Percentiles rank a stretch among this genome's conserved stretches.
Evolutionary conservation across 2,329 filamentous ascomycete species (phyloP).

Genomic region (Aureobasidium sp.): DNA sequence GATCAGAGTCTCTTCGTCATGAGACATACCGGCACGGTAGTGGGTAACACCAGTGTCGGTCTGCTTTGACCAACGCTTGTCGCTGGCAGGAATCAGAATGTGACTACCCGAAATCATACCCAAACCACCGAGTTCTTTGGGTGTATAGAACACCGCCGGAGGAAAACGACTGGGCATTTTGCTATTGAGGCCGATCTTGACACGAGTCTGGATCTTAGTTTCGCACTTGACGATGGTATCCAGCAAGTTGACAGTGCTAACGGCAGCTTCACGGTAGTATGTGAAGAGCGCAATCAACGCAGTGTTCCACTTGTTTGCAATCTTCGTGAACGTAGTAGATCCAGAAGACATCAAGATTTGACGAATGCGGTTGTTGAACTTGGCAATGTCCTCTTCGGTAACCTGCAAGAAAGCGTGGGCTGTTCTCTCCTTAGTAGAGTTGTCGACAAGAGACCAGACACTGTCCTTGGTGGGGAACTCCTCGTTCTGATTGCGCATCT

Average conservation of each 20-base stretch:
- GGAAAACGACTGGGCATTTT: constrained; percentile 99
- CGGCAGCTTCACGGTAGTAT: constrained; percentile 95
- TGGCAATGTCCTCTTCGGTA: constrained; percentile 93
- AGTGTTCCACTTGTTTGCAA: constrained; percentile 99
- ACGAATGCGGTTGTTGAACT: constrained; percentile 97
- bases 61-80: constrained; percentile 98
- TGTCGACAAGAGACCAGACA: constrained; percentile 95
- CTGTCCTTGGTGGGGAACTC: constrained; percentile 97
- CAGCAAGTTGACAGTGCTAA: constrained; percentile 85
- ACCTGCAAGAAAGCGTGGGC: constrained; percentile 97
- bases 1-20: constrained; percentile 94
- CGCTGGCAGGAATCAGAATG: constrained; percentile 92
- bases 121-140: constrained; percentile 91
- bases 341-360: constrained; percentile 99
- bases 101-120: constrained; percentile 99
- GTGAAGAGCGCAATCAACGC: constrained; percentile 94
- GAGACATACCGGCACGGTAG: constrained; percentile 94
- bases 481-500: constrained; percentile 88
- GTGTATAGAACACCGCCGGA: constrained; percentile 96
- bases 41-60: constrained; percentile 96
- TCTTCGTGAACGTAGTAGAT: constrained; percentile 99
- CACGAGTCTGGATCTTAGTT: constrained; percentile 97
- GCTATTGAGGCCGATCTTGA: constrained; percentile 93
- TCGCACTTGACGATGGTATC: constrained; percentile 99
- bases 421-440: constrained; percentile 91